These are phyloP conservation scores for Komagataella pseudopastoris DNA, from an alignment of 805 yeast species.

Conservation along the genomic window DNA sequence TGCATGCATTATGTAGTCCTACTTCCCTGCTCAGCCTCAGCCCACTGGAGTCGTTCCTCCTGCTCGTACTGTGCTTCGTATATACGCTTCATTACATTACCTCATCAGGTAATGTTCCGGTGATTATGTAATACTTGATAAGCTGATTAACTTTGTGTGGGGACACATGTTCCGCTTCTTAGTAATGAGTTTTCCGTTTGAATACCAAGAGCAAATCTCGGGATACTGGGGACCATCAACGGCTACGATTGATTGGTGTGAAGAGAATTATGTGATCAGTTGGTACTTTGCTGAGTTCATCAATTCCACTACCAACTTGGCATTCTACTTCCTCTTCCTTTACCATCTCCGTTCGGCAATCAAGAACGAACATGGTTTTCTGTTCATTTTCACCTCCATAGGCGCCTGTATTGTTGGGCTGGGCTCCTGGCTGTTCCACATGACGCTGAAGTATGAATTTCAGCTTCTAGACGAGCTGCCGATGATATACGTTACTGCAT, in stretches of 20 bases:
- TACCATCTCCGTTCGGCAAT: slow-evolving; percentile 34
- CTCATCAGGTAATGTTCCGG: neutral
- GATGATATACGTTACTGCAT: slow-evolving; percentile 91
- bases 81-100: neutral
- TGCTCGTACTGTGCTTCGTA: neutral
- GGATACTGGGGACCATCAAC: slow-evolving; percentile 71
- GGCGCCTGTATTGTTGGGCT: slow-evolving; percentile 83
- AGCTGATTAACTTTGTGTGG: neutral
- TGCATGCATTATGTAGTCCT: no score
- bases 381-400: slow-evolving; percentile 55
- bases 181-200: neutral
- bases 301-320: slow-evolving; percentile 70
- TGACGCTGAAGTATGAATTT: slow-evolving; percentile 79
- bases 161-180: neutral
- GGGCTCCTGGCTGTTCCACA: slow-evolving; percentile 90
- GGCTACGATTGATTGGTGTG: slow-evolving; percentile 96
- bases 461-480: slow-evolving; percentile 89
- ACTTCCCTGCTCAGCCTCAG: neutral
- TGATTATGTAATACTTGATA: neutral
- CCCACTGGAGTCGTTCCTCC: neutral
- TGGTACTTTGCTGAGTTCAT: slow-evolving; percentile 78
- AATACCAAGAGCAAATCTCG: neutral
- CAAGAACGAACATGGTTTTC: slow-evolving; percentile 44
- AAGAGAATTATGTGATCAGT: slow-evolving; percentile 86
- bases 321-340: slow-evolving; percentile 25